Evolutionary conservation across 352 stramenopile species (phyloP), one percentile per base, ranked within the genome.

Genomic region (Globisporangium echinulatum): DNA sequence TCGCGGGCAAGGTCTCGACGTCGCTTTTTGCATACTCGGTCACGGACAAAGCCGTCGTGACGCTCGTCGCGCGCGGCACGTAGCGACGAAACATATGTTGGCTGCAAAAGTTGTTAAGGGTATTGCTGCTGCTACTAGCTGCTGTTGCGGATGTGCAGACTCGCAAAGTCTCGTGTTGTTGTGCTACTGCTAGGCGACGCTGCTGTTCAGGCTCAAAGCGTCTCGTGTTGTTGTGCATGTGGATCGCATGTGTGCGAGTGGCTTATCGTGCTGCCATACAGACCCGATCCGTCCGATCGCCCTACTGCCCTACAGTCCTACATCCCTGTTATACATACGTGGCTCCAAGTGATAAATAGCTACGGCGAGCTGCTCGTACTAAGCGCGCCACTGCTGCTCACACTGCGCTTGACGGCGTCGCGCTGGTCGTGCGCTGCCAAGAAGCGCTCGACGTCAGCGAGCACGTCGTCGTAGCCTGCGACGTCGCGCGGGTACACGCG

Each of bases 401-500:
- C 38, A 37, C 7, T 39, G 5, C 15, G 39, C 48, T 67, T 75
- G 50, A 14, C 59, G 54, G 37, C 52, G 56, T 66, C 69, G 58
- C 74, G 70, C 53, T 80, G 67, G 11, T 77, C 79, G 56, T 89
- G 72, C 25, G 86, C 65, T 10, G 67, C 43, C 39, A 91, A 64
- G 56, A 96, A 96, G 3, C 64, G 58, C 52, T 96, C 81, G 36
- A 96, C 74, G 54, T 92, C 81, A 1, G 54, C 59, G 9, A 92
- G 66, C 36, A 96, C 86, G 49, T 96, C 86, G 14, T 82, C 74
- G 42, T 85, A 96, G 3, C 62, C 51, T 5, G 84, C 86, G 43
- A 96, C 86, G 17, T 90, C 84, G 47, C 73, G 67, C 47, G 86
- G 86, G 56, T 96, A 96, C 44, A 96, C 84, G 37, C 84, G 82